A percentile compares a stretch with the other conserved stretches of the same genome.
Evolutionary conservation across 345 rosid species (phyloP).

Genomic region (Pistacia vera): DNA sequence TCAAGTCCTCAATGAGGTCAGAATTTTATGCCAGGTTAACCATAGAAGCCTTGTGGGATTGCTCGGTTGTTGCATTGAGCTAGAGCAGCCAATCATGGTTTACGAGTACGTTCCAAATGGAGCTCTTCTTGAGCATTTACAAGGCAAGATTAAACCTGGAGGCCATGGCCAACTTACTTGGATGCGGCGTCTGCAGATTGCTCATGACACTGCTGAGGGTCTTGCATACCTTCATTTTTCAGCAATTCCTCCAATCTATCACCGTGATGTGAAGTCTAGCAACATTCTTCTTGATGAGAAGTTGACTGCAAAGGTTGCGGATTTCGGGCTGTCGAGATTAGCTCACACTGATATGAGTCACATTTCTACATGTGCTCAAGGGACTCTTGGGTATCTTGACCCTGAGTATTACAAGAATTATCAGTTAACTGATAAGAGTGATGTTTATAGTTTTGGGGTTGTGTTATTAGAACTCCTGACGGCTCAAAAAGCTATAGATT

Average conservation of each 20-base stretch:
- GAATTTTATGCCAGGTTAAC: slow-evolving; percentile 58
- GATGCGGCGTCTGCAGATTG: slow-evolving; percentile 42
- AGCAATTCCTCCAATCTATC: slow-evolving; percentile 47
- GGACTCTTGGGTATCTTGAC: slow-evolving; percentile 54
- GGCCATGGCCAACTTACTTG: slow-evolving; percentile 21
- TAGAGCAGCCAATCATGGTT: slow-evolving; percentile 51
- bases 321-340: slow-evolving; percentile 55
- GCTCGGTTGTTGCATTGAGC: slow-evolving; percentile 58
- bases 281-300: slow-evolving; percentile 53
- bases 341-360: slow-evolving; percentile 46
- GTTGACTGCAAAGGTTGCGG: slow-evolving; percentile 45
- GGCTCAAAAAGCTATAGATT: slow-evolving; percentile 47
- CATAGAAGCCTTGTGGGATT: slow-evolving; percentile 48
- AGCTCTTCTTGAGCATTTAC: slow-evolving; percentile 41
- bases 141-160: not conserved
- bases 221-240: slow-evolving; percentile 53
- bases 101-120: slow-evolving; percentile 50
- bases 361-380: slow-evolving; percentile 56
- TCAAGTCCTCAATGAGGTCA: slow-evolving; percentile 57
- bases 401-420: slow-evolving; percentile 49
- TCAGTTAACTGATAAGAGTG: slow-evolving; percentile 57
- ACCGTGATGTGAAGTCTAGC: slow-evolving; percentile 56
- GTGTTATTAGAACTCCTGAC: slow-evolving; percentile 54
- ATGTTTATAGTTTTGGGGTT: slow-evolving; percentile 57
- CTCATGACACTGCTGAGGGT: slow-evolving; percentile 42